Percentiles rank a stretch among this genome's conserved stretches.
Conservation (phyloP, 2,329 filamentous ascomycete genomes). For the Arachnopeziza araneosa region DNA sequence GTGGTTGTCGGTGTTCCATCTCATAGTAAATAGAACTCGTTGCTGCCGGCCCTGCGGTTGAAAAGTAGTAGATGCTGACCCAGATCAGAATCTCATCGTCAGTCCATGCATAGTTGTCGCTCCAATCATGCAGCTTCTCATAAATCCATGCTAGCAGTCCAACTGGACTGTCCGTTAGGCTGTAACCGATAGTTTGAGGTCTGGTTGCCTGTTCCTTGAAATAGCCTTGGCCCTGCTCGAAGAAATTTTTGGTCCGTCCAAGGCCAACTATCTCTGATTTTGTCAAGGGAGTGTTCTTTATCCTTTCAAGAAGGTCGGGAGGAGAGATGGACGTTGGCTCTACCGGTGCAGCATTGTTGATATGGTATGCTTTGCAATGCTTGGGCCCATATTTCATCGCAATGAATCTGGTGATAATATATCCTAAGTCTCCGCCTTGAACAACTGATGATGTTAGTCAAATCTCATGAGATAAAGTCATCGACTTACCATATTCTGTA, state of each 20-base stretch:
- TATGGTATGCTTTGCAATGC: conserved; percentile 49
- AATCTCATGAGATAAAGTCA: conserved; percentile 36
- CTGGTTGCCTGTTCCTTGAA: conserved; percentile 35
- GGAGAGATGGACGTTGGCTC: conserved; percentile 2
- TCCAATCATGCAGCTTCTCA: conserved; percentile 76
- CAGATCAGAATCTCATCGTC: conserved; percentile 73
- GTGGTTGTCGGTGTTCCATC: conserved; percentile 35
- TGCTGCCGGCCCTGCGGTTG: conserved; percentile 61
- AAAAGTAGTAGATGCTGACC: conserved; percentile 70
- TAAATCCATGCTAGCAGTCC: conserved; percentile 72
- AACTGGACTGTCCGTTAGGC: conserved; percentile 62
- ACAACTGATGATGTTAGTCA: neutral
- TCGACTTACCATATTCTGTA: conserved; percentile 41
- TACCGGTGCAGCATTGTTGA: conserved; percentile 4
- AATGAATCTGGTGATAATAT: conserved; percentile 56
- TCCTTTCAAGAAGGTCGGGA: conserved; percentile 3
- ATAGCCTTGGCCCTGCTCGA: conserved; percentile 17
- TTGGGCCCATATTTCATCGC: conserved; percentile 27
- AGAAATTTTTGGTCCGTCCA: conserved; percentile 15
- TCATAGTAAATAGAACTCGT: conserved; percentile 70
- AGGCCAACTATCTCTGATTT: conserved; percentile 4
- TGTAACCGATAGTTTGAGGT: conserved; percentile 67
- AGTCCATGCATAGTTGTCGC: conserved; percentile 65
- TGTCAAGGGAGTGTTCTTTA: conserved; percentile 1
- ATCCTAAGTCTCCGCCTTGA: conserved; percentile 37